Evolutionary conservation across 805 yeast species (phyloP).

Genomic region (Candida endomychidarum): DNA sequence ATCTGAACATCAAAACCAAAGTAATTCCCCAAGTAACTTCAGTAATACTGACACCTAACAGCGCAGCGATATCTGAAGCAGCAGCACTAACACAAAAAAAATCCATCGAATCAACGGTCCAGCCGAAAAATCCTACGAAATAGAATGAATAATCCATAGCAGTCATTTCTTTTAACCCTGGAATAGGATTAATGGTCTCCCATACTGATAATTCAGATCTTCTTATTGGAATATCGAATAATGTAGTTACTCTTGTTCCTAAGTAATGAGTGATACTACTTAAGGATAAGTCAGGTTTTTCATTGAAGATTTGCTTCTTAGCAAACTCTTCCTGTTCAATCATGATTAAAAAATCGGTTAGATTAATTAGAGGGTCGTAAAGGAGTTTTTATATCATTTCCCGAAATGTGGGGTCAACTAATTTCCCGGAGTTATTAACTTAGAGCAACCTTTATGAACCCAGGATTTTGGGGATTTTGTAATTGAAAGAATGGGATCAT

Average conservation of each 20-base stretch:
- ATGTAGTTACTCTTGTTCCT: conserved; percentile 47
- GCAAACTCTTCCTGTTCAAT: conserved; percentile 7
- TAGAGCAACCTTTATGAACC: too few relatives aligned
- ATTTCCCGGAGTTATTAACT: too few relatives aligned
- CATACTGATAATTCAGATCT: conserved; percentile 5
- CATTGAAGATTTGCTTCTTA: conserved; percentile 15
- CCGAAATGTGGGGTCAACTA: too few relatives aligned
- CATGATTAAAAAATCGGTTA: too few relatives aligned
- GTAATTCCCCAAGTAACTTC: conserved; percentile 74
- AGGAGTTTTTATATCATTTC: background rate
- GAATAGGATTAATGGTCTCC: conserved; percentile 47
- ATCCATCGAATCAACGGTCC: conserved; percentile 76
- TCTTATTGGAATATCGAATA: conserved; percentile 25
- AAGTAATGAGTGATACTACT: conserved; percentile 29
- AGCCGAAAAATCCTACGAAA: conserved; percentile 57
- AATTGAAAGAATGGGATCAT: too few relatives aligned
- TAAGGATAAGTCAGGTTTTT: conserved; percentile 13
- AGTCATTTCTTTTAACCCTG: conserved; percentile 36
- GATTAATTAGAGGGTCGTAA: too few relatives aligned
- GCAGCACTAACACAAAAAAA: conserved; percentile 63
- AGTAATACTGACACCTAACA: conserved; percentile 44
- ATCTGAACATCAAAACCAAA: conserved; percentile 66
- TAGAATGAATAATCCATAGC: conserved; percentile 56
- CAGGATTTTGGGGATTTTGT: too few relatives aligned
- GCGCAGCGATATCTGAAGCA: conserved; percentile 49